phyloP scores from a whole-genome alignment of 331 rosid genomes.

The Pyracantha coccinea region DNA sequence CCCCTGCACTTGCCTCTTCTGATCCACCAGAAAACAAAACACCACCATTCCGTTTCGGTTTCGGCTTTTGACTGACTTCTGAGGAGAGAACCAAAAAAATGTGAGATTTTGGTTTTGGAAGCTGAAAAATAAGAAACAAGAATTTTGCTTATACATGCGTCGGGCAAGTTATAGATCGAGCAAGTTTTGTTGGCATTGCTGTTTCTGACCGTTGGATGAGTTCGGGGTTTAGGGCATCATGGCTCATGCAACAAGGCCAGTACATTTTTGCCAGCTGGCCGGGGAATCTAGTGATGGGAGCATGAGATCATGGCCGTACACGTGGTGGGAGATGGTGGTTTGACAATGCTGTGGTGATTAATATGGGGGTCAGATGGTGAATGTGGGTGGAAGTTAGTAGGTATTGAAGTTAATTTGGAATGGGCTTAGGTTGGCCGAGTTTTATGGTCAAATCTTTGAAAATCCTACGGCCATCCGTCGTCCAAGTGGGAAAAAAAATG shows the following conservation, averaged over 20 bases:
- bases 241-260: neutral
- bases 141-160: neutral
- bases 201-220: conserved; percentile 13
- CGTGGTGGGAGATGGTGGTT: conserved; percentile 3
- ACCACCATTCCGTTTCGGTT: conserved; percentile 43
- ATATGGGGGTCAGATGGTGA: neutral
- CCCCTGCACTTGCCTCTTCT: conserved; percentile 41
- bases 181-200: neutral
- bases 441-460: neutral
- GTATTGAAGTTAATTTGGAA: neutral
- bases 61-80: neutral
- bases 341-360: conserved; percentile 1
- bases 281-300: neutral
- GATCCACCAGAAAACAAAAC: conserved; percentile 84
- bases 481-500: neutral
- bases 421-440: neutral
- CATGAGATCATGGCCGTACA: conserved; percentile 10
- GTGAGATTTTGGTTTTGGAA: neutral
- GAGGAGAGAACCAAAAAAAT: neutral
- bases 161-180: conserved; percentile 10
- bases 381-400: conserved; percentile 31
- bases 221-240: neutral
- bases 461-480: neutral
- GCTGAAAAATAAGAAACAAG: neutral
- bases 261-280: conserved; percentile 1